Evolutionary conservation across 1,139 yeast genomes (phyloP).

Genomic region (Spathaspora sp.): DNA sequence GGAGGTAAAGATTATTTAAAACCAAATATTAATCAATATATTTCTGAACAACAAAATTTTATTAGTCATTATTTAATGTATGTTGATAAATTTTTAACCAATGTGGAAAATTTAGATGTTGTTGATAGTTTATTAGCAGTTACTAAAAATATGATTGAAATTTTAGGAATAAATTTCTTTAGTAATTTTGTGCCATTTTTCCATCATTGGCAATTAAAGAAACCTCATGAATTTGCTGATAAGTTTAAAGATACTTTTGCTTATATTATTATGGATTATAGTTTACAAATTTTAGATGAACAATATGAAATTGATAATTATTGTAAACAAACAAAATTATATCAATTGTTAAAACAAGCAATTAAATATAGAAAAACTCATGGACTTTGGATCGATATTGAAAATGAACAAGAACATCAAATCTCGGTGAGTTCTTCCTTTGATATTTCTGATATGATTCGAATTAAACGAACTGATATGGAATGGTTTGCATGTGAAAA

Average conservation of each 20-base stretch:
- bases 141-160: slow-evolving; percentile 28
- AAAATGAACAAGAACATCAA: slow-evolving; percentile 3
- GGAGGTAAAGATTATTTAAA: slow-evolving; percentile 21
- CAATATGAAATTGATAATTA: slow-evolving; percentile 30
- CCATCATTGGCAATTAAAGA: slow-evolving; percentile 41
- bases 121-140: slow-evolving; percentile 21
- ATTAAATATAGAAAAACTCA: slow-evolving; percentile 28
- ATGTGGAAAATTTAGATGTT: slow-evolving; percentile 14
- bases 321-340: slow-evolving; percentile 25
- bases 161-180: slow-evolving; percentile 48
- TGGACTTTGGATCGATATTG: slow-evolving; percentile 29
- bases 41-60: slow-evolving; percentile 37
- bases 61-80: slow-evolving; percentile 33
- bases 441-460: slow-evolving; percentile 6
- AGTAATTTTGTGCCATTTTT: slow-evolving; percentile 49
- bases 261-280: slow-evolving; percentile 27
- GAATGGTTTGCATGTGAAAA: slow-evolving; percentile 35
- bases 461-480: slow-evolving; percentile 21
- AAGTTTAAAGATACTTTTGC: slow-evolving; percentile 37
- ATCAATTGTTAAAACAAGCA: slow-evolving; percentile 23
- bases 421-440: not conserved
- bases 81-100: slow-evolving; percentile 32
- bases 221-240: slow-evolving; percentile 14
- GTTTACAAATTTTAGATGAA: slow-evolving; percentile 27
- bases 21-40: slow-evolving; percentile 41